Evolutionary conservation across 305 asterid genomes (phyloP).

Genomic region (Fraxinus dipetala): DNA sequence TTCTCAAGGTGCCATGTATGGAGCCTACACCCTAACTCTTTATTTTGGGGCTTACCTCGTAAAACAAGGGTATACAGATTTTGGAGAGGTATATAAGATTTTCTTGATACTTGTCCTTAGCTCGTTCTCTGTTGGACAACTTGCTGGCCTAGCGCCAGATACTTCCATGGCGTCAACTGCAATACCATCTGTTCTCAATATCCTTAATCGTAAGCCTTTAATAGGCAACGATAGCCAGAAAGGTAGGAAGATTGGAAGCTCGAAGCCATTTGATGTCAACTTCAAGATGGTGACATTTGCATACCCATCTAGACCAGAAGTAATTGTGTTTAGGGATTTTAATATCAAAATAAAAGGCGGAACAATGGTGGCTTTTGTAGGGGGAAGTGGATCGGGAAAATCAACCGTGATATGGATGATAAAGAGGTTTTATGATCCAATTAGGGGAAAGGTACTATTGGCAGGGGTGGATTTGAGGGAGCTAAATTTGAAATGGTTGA

Average conservation of each 20-base stretch:
- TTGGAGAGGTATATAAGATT: conserved; percentile 72
- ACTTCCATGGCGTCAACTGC: conserved; percentile 64
- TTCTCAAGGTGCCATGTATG: conserved; percentile 79
- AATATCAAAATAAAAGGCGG: conserved; percentile 55
- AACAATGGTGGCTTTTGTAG: conserved; percentile 73
- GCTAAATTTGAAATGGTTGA: conserved; percentile 63
- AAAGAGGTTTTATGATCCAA: conserved; percentile 78
- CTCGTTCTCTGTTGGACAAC: conserved; percentile 88
- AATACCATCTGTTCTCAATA: conserved; percentile 52
- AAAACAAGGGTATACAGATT: conserved; percentile 38
- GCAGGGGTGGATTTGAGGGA: conserved; percentile 64
- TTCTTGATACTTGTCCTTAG: conserved; percentile 83
- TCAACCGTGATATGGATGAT: conserved; percentile 76
- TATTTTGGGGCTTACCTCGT: conserved; percentile 77
- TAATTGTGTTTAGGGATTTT: conserved; percentile 49
- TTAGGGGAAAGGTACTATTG: conserved; percentile 53
- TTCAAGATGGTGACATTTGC: conserved; percentile 64
- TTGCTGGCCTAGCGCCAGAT: conserved; percentile 90
- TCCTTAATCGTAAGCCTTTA: conserved; percentile 54
- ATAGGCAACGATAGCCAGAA: conserved; percentile 35
- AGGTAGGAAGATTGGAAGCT: conserved; percentile 43
- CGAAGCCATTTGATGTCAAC: conserved; percentile 51
- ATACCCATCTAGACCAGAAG: conserved; percentile 63
- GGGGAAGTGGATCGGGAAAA: conserved; percentile 85
- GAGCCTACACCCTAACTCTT: conserved; percentile 64